Percentiles rank a stretch among this genome's conserved stretches.
Conservation (phyloP, 2,329 filamentous ascomycete species). For the Juglanconis sp. region DNA sequence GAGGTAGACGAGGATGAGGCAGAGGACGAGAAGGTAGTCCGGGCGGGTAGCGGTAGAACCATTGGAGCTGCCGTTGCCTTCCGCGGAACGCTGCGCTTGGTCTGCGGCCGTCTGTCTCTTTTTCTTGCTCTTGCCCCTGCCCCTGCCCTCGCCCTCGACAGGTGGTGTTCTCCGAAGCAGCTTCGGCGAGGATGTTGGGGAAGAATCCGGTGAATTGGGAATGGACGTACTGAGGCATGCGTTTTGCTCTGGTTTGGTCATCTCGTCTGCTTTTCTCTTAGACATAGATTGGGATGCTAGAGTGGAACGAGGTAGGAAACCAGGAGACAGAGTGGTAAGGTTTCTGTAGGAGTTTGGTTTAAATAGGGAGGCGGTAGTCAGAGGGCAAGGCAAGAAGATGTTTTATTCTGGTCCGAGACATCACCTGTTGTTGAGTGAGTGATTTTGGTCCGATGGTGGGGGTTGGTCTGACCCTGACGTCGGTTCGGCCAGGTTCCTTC, state of each 20-base stretch:
- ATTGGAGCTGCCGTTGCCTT: background rate
- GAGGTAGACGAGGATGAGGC: constrained; percentile 54
- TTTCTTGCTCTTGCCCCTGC: background rate
- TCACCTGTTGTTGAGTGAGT: constrained; percentile 16
- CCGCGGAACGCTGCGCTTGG: background rate
- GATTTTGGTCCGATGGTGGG: constrained; percentile 18
- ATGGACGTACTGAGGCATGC: constrained; percentile 59
- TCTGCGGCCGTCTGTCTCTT: background rate
- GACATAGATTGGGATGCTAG: constrained; percentile 10
- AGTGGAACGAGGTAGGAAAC: background rate
- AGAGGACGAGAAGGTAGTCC: constrained; percentile 42
- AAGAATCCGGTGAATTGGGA: constrained; percentile 25
- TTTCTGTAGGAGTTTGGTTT: constrained; percentile 5
- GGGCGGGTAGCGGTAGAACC: constrained; percentile 20
- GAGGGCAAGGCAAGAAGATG: background rate
- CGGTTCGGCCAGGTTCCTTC: background rate
- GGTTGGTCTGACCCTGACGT: constrained; percentile 13
- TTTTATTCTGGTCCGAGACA: constrained; percentile 7
- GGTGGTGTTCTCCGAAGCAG: background rate
- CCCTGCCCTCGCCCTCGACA: background rate
- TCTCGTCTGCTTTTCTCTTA: constrained; percentile 30
- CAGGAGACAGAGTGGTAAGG: background rate
- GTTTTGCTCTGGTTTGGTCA: constrained; percentile 56
- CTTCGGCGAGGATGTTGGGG: background rate
- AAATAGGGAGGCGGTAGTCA: constrained; percentile 5